phyloP scores from a whole-genome alignment of 2,329 filamentous ascomycete species.

The Penicillium capsulatum region DNA sequence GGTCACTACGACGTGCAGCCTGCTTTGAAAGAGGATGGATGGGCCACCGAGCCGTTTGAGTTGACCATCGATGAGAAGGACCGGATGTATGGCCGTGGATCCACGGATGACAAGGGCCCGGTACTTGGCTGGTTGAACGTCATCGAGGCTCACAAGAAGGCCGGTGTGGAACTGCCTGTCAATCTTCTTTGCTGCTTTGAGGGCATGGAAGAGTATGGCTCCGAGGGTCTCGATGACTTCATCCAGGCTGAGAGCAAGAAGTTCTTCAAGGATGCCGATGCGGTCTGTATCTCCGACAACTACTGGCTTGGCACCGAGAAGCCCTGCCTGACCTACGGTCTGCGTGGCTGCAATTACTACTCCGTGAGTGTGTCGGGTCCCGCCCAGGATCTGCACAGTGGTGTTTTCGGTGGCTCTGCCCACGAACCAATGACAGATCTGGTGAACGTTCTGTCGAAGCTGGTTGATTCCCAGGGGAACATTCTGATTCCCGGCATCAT shows the following conservation, averaged over 20 bases:
- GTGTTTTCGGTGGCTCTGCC: slow-evolving; percentile 92
- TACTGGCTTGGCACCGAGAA: slow-evolving; percentile 99
- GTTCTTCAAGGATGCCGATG: slow-evolving; percentile 92
- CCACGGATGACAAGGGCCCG: slow-evolving; percentile 96
- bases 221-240: slow-evolving; percentile 91
- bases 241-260: slow-evolving; percentile 87
- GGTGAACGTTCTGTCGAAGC: slow-evolving; percentile 70
- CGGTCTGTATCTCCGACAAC: slow-evolving; percentile 98
- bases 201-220: slow-evolving; percentile 99
- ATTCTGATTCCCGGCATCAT: slow-evolving; percentile 92
- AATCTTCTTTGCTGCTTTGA: slow-evolving; percentile 99
- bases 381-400: slow-evolving; percentile 89
- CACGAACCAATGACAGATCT: slow-evolving; percentile 99
- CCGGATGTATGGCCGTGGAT: slow-evolving; percentile 92
- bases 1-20: slow-evolving; percentile 99
- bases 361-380: slow-evolving; percentile 85
- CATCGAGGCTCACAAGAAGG: slow-evolving; percentile 95
- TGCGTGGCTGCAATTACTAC: slow-evolving; percentile 98
- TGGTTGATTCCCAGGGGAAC: slow-evolving; percentile 87
- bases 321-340: slow-evolving; percentile 94
- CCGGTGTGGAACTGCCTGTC: slow-evolving; percentile 88
- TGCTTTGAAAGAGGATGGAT: slow-evolving; percentile 86
- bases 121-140: slow-evolving; percentile 97
- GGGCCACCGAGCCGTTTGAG: slow-evolving; percentile 91
- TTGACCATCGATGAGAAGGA: slow-evolving; percentile 83